A percentile compares a stretch with the other conserved stretches of the same genome.
These are phyloP conservation scores for Solidago caesia DNA, from an alignment of 129 eudicot species.

Conservation along the genomic window DNA sequence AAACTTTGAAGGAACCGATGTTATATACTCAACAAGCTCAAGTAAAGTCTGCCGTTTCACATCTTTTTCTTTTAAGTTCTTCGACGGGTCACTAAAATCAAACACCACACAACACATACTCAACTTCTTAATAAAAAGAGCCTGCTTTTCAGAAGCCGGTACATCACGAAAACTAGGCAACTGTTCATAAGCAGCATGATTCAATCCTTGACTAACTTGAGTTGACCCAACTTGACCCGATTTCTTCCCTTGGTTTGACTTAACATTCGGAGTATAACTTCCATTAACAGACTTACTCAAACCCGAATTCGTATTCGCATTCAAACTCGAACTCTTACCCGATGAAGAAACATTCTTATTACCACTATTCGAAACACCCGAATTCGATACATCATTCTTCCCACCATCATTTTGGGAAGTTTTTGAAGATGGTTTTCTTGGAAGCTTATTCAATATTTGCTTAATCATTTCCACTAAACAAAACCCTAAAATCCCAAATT, in stretches of 20 bases:
- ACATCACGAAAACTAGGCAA: conserved; percentile 74
- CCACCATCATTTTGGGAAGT: conserved; percentile 43
- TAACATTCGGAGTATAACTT: conserved; percentile 16
- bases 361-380: conserved; percentile 22
- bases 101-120: conserved; percentile 68
- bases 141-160: conserved; percentile 53
- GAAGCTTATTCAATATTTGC: conserved; percentile 72
- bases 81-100: conserved; percentile 59
- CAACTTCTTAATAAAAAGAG: conserved; percentile 55
- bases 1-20: conserved; percentile 50
- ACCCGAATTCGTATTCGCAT: conserved; percentile 6
- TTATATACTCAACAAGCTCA: conserved; percentile 64
- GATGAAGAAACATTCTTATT: conserved; percentile 29
- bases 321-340: conserved; percentile 32
- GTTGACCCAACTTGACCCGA: conserved; percentile 27
- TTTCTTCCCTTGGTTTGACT: conserved; percentile 47
- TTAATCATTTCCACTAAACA: conserved; percentile 53
- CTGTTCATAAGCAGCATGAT: conserved; percentile 42
- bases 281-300: conserved; percentile 39
- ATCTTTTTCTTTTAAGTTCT: conserved; percentile 65
- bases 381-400: conserved; percentile 38
- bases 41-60: conserved; percentile 63
- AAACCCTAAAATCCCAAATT: conserved; percentile 26
- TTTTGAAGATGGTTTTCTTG: conserved; percentile 67
- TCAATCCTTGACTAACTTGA: conserved; percentile 33